phyloP scores from a whole-genome alignment of 2,329 filamentous ascomycete species.

The Xylariaceae sp. region DNA sequence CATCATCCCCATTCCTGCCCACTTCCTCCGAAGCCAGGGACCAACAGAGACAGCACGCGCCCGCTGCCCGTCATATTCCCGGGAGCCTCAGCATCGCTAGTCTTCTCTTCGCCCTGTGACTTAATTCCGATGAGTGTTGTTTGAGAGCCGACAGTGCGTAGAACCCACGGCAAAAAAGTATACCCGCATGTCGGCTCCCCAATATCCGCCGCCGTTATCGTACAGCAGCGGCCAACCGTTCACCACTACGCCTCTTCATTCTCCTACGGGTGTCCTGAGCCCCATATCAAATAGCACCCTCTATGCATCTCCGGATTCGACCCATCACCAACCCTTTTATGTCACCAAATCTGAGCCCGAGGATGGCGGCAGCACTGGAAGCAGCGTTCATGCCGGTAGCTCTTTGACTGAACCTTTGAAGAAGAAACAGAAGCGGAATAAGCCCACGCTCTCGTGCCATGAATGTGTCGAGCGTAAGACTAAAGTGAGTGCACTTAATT shows the following conservation, averaged over 20 bases:
- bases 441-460: slow-evolving; percentile 73
- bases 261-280: slow-evolving; percentile 25
- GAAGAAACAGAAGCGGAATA: slow-evolving; percentile 81
- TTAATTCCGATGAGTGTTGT: no score
- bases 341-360: slow-evolving; percentile 29
- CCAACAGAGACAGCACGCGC: no score
- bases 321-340: slow-evolving; percentile 22
- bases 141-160: no score
- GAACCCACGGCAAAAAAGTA: no score
- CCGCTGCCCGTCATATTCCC: no score
- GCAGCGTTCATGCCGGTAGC: slow-evolving; percentile 22
- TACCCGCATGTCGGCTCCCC: slow-evolving; percentile 28
- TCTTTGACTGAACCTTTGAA: slow-evolving; percentile 38
- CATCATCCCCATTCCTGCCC: no score
- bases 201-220: slow-evolving; percentile 27
- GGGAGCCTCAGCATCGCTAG: no score
- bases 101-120: no score
- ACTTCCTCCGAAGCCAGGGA: no score
- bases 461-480: slow-evolving; percentile 82
- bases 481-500: slow-evolving; percentile 56
- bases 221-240: slow-evolving; percentile 26
- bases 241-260: slow-evolving; percentile 17
- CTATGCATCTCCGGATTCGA: slow-evolving; percentile 28
- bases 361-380: slow-evolving; percentile 25
- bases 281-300: slow-evolving; percentile 27